These are phyloP conservation scores for Talaromyces adpressus DNA, from an alignment of 495 filamentous ascomycete genomes.

Conservation along the genomic window DNA sequence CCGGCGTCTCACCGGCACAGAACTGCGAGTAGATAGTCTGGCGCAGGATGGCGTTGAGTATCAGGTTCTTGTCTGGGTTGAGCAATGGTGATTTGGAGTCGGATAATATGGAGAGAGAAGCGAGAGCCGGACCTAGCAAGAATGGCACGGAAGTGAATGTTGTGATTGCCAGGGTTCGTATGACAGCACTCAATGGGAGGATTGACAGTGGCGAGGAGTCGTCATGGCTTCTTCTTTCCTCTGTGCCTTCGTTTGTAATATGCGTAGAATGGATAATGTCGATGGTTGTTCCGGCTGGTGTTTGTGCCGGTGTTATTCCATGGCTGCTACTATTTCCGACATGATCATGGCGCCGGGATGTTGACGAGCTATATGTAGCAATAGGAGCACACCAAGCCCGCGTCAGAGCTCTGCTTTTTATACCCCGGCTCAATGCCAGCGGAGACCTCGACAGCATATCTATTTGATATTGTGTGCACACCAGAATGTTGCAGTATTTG, in stretches of 20 bases:
- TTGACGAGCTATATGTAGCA: not conserved
- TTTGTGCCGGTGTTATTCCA: not conserved
- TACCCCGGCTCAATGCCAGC: not conserved
- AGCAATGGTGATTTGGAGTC: slow-evolving; percentile 51
- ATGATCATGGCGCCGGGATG: not conserved
- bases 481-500: not conserved
- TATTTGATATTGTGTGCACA: not conserved
- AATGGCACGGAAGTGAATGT: slow-evolving; percentile 65
- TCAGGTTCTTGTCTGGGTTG: slow-evolving; percentile 49
- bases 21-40: slow-evolving; percentile 81
- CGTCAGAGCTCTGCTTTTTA: not conserved
- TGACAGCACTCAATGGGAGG: slow-evolving; percentile 58
- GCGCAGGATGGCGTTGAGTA: slow-evolving; percentile 54
- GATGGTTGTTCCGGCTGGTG: not conserved
- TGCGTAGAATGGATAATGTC: not conserved
- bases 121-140: slow-evolving; percentile 56
- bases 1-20: slow-evolving; percentile 64
- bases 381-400: not conserved
- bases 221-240: not conserved
- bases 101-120: slow-evolving; percentile 55
- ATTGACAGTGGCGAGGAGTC: slow-evolving; percentile 47
- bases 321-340: not conserved
- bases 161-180: slow-evolving; percentile 68
- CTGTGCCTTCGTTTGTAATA: not conserved
- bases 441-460: not conserved